Conservation (phyloP, 192 early-diverging fungal genomes). For the Gonapodya prolifera region DNA sequence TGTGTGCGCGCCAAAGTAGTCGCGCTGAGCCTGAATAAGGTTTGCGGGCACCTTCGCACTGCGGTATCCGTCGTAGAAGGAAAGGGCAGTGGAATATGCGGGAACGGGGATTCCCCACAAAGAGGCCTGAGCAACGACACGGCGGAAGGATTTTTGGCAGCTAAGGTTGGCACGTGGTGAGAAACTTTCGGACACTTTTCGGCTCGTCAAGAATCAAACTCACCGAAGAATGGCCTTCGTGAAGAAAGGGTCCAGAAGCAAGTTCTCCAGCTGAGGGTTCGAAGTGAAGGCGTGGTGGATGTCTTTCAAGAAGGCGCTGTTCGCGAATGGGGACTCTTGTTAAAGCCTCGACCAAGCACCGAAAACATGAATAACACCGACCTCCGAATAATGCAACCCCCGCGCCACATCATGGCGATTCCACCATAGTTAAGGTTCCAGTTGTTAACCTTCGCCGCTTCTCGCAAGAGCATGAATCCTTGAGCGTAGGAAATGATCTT, state of each 20-base stretch:
- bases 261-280: constrained; percentile 76
- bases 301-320: constrained; percentile 81
- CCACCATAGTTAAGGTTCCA: constrained; percentile 97
- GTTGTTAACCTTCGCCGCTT: constrained; percentile 77
- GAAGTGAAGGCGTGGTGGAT: constrained; percentile 89
- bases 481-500: constrained; percentile 99
- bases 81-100: constrained; percentile 75
- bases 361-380: constrained; percentile 6
- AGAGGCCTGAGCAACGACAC: constrained; percentile 67
- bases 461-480: constrained; percentile 97
- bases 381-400: constrained; percentile 96
- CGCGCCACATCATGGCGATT: constrained; percentile 98
- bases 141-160: constrained; percentile 77
- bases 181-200: background rate
- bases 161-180: too few species aligned
- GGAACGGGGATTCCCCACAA: constrained; percentile 83
- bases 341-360: background rate
- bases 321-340: background rate
- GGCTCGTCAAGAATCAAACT: background rate
- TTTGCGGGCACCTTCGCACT: constrained; percentile 81
- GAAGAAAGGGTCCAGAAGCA: constrained; percentile 97
- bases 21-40: constrained; percentile 93
- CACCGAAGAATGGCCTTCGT: constrained; percentile 63
- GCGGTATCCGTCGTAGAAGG: constrained; percentile 97
- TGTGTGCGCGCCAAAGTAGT: constrained; percentile 98